Base-by-base conservation (phyloP, 306 rosid genomes). In the Mimosa pudica region DNA sequence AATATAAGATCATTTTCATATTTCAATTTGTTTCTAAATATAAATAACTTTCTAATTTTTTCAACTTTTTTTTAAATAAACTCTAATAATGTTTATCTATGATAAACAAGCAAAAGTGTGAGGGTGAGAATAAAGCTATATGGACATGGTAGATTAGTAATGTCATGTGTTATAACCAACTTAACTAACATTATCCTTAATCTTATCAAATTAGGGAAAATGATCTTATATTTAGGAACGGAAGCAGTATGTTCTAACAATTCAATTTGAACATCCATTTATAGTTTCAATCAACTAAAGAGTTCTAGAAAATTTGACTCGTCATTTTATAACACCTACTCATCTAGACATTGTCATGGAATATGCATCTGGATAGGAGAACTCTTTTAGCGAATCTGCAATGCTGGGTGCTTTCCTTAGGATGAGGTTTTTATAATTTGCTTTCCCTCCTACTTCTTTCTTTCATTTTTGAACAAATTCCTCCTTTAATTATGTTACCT, bases 311-410 rank as follows among this genome's bases (percentile, higher is more conserved):
- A 73, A 70, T 78, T 75, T 71, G 16, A 7, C 35, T 44, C 74
- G 85, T 94, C 45, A 92, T 90, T 84, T 86, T 24, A 24, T 94
- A 77, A 94, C 98, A 42, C 96, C 98, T 55, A 90, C 98, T 45
- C 98, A 94, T 88, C 82, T 94, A 81, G 98, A 97, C 38, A 94
- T 94, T 87, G 94, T 90, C 58, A 92, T 94, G 98, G 97, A 94
- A 84, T 94, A 87, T 86, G 98, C 98, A 70, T 88, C 98, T 35
- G 98, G 98, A n/a, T n/a, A 75, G 98, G 98, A 64, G 98, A 94
- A 84, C 86, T 94, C 49, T 94, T 94, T 72, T 91, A 87, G 16
- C 87, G 93, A 55, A 94, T 94, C 54, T 38, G 87, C 90, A 89
- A 84, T 32, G 92, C 90, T 33, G 97, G 96, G 54, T 97, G 90